phyloP scores from a whole-genome alignment of 2,329 filamentous ascomycete genomes.

The Venturia asperata region DNA sequence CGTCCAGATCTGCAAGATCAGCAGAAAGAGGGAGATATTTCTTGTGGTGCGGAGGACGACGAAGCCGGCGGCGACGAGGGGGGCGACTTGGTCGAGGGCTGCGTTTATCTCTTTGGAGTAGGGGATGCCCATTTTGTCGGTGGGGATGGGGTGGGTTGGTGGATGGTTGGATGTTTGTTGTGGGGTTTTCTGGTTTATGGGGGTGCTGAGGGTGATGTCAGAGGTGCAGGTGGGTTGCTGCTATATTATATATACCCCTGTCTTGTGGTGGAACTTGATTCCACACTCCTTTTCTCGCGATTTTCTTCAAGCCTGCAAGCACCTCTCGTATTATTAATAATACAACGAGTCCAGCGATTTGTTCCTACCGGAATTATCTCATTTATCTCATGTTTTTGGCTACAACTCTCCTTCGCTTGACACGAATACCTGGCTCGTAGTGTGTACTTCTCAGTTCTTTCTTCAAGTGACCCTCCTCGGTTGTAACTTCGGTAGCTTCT shows the following conservation, averaged over 20 bases:
- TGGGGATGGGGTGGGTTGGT: neutral
- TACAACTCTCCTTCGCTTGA: too few relatives aligned
- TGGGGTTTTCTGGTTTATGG: neutral
- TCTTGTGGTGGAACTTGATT: neutral
- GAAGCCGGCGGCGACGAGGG: constrained; percentile 44
- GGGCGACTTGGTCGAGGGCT: constrained; percentile 47
- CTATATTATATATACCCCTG: neutral
- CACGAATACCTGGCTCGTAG: too few relatives aligned
- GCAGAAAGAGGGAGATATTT: constrained; percentile 44
- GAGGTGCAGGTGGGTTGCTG: neutral
- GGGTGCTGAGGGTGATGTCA: neutral
- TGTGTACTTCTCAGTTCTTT: too few relatives aligned
- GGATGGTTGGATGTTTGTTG: neutral
- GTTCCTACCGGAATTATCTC: too few relatives aligned
- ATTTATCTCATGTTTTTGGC: too few relatives aligned
- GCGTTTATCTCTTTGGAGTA: constrained; percentile 47
- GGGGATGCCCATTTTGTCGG: constrained; percentile 41
- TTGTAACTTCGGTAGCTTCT: too few relatives aligned
- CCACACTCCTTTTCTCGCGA: too few relatives aligned
- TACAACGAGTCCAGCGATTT: too few relatives aligned
- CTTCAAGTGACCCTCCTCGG: too few relatives aligned
- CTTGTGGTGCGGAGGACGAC: constrained; percentile 44
- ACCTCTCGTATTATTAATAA: too few relatives aligned
- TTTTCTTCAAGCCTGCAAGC: too few relatives aligned
- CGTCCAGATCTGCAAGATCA: constrained; percentile 42